Evolutionary conservation across 768 basidiomycete genomes (phyloP).

Genomic region (Phylloporus sp.): DNA sequence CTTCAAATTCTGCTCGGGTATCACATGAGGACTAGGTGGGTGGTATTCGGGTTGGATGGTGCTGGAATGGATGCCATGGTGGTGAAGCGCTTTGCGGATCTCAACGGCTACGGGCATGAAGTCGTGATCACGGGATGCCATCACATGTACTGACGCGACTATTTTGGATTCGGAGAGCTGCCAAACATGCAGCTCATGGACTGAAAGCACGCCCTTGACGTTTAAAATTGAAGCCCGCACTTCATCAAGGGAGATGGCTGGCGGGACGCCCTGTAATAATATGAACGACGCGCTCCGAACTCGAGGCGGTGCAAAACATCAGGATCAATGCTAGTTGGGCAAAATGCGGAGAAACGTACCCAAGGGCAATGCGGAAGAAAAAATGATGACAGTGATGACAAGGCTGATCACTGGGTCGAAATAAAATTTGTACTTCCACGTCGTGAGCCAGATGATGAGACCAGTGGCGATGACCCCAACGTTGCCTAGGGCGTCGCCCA

Average conservation of each 20-base stretch:
- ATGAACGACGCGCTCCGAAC: constrained; percentile 93
- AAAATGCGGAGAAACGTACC: constrained; percentile 41
- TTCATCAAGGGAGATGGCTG: constrained; percentile 84
- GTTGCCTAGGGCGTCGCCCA: constrained; percentile 97
- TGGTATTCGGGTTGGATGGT: constrained; percentile 92
- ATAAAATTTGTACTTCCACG: constrained; percentile 84
- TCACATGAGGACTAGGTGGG: constrained; percentile 28
- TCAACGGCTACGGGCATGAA: constrained; percentile 88
- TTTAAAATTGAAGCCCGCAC: constrained; percentile 76
- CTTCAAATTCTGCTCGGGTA: constrained; percentile 47
- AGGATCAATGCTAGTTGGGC: background rate
- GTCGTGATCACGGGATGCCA: constrained; percentile 74
- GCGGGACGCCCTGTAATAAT: constrained; percentile 89
- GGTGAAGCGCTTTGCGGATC: constrained; percentile 81
- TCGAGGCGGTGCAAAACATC: constrained; percentile 28
- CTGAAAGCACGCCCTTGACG: constrained; percentile 75
- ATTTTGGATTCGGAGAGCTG: constrained; percentile 93
- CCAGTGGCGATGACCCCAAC: constrained; percentile 97
- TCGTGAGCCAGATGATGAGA: constrained; percentile 87
- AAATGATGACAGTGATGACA: constrained; percentile 93
- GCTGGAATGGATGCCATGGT: constrained; percentile 90
- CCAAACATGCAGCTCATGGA: constrained; percentile 98
- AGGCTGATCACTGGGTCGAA: constrained; percentile 92
- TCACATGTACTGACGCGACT: constrained; percentile 93
- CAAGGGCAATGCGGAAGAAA: constrained; percentile 90